Conservation (phyloP, 495 filamentous ascomycete genomes). For the Choiromyces venosus region DNA sequence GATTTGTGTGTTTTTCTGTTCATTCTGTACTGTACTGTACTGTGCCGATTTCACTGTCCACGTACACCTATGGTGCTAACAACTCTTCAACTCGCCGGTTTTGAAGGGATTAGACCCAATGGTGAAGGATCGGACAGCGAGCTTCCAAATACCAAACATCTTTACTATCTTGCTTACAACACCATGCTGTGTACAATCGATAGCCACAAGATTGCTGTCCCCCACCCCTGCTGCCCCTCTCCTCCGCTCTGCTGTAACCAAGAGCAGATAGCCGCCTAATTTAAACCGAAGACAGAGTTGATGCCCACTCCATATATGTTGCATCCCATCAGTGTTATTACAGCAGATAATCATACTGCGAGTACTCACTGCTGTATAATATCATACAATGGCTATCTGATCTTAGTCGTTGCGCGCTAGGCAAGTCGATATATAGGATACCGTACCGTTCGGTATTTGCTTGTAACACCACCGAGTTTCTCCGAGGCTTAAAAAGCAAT, state of each 20-base stretch:
- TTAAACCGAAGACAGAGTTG: background rate
- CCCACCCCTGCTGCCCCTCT: background rate
- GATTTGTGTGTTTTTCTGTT: background rate
- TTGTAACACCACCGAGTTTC: background rate
- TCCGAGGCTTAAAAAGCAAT: background rate
- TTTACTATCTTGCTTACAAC: background rate
- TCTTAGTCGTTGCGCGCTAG: background rate
- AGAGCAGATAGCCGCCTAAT: background rate
- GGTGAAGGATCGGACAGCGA: background rate
- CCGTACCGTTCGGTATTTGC: too few species aligned
- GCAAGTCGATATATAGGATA: background rate
- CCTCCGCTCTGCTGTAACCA: background rate
- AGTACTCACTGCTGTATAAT: background rate
- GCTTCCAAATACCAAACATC: background rate
- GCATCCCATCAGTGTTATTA: background rate
- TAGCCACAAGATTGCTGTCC: background rate
- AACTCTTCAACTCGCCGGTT: background rate
- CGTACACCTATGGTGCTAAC: background rate
- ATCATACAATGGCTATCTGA: background rate
- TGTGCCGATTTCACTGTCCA: background rate
- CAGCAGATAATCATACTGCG: background rate
- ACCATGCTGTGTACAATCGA: background rate
- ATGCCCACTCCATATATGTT: background rate
- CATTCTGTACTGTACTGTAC: background rate
- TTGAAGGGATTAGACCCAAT: background rate